phyloP scores from a whole-genome alignment of 2,329 filamentous ascomycete species.

The Bimuria novae-zelandiae region DNA sequence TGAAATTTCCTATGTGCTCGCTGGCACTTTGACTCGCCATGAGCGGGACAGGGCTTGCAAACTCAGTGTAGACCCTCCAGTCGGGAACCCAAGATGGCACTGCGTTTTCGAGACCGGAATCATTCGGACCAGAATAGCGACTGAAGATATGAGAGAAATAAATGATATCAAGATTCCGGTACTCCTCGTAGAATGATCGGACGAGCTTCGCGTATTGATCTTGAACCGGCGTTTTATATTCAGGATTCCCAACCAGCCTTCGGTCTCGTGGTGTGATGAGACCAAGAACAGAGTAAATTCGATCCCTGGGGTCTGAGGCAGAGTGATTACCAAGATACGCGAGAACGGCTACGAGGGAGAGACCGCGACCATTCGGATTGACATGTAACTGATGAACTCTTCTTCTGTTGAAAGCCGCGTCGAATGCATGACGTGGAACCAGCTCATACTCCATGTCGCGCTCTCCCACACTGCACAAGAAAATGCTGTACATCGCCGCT shows the following conservation, averaged over 20 bases:
- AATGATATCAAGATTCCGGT: constrained; percentile 33
- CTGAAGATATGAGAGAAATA: constrained; percentile 39
- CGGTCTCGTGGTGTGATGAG: constrained; percentile 30
- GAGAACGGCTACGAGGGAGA: constrained; percentile 32
- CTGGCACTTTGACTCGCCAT: constrained; percentile 41
- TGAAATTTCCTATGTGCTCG: constrained; percentile 35
- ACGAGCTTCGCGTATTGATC: constrained; percentile 35
- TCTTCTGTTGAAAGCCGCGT: constrained; percentile 35
- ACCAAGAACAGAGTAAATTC: constrained; percentile 37
- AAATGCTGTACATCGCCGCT: constrained; percentile 36
- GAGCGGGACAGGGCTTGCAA: constrained; percentile 37
- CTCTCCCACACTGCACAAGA: constrained; percentile 27
- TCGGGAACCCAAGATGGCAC: constrained; percentile 36
- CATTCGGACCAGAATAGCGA: constrained; percentile 20
- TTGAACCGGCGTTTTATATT: constrained; percentile 25
- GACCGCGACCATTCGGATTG: constrained; percentile 18
- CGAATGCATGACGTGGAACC: constrained; percentile 30
- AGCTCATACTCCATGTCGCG: constrained; percentile 30
- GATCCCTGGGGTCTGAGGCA: constrained; percentile 34
- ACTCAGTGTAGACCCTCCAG: constrained; percentile 32
- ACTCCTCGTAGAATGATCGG: constrained; percentile 30
- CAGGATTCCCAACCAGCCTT: constrained; percentile 27
- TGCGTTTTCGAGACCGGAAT: constrained; percentile 16
- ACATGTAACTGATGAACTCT: constrained; percentile 35
- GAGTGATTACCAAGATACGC: constrained; percentile 37